Evolutionary conservation across 139 green algal species (phyloP).

Genomic region (Eudorina sp.): DNA sequence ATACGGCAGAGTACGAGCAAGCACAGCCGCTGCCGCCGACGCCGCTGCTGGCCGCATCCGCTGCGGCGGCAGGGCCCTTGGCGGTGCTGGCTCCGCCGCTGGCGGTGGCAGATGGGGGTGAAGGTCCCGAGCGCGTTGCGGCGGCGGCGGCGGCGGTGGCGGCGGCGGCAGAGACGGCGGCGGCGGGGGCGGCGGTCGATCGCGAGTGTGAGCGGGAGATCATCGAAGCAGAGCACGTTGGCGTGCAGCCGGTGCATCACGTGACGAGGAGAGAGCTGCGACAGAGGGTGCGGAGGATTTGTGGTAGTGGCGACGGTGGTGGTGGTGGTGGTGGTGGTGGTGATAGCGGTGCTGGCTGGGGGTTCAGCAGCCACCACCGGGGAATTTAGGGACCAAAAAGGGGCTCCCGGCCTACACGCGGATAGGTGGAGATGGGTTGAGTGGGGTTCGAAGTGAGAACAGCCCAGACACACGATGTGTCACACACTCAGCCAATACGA

Average conservation of each 20-base stretch:
- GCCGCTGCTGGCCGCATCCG: too few relatives aligned
- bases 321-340: too few relatives aligned
- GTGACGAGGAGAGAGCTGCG: constrained; percentile 41
- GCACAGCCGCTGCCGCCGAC: constrained; percentile 6
- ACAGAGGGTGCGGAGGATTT: constrained; percentile 19
- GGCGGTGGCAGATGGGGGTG: neutral
- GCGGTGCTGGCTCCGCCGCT: neutral
- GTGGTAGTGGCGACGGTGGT: too few relatives aligned
- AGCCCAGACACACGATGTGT: too few relatives aligned
- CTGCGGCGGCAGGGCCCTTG: neutral
- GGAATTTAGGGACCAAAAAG: too few relatives aligned
- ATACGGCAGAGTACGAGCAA: constrained; percentile 75
- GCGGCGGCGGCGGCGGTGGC: neutral
- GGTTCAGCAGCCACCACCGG: too few relatives aligned
- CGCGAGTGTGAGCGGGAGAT: constrained; percentile 27
- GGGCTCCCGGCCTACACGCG: too few relatives aligned
- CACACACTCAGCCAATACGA: too few relatives aligned
- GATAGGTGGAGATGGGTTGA: too few relatives aligned
- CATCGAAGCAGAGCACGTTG: constrained; percentile 19
- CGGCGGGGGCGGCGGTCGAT: neutral
- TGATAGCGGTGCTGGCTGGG: too few relatives aligned
- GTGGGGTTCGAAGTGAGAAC: too few relatives aligned
- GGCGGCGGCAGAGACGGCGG: neutral
- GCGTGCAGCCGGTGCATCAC: constrained; percentile 54
- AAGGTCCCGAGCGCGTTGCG: neutral